Evolutionary conservation across 306 rosid species (phyloP).

Genomic region (Prosopis cineraria): DNA sequence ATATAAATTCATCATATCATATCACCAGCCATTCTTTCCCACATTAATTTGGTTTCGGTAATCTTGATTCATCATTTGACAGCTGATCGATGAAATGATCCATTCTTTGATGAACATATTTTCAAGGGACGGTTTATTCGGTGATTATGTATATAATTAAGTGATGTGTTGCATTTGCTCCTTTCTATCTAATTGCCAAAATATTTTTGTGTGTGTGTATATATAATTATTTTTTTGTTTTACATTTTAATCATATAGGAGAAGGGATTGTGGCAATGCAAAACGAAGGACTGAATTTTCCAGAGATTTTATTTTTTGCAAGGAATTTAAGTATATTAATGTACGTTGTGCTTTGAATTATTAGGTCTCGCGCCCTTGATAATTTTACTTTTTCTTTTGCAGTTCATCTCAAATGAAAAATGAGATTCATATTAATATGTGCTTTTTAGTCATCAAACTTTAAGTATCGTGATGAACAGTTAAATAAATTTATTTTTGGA

Average conservation of each 20-base stretch:
- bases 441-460: neutral
- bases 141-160: slow-evolving; percentile 48
- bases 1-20: slow-evolving; percentile 4
- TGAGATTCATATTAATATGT: neutral
- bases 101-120: slow-evolving; percentile 42
- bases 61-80: slow-evolving; percentile 33
- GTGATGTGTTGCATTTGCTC: slow-evolving; percentile 16
- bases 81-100: neutral
- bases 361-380: too few relatives aligned
- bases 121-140: slow-evolving; percentile 25
- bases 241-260: neutral
- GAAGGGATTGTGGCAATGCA: neutral
- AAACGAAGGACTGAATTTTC: neutral
- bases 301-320: too few relatives aligned
- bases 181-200: slow-evolving; percentile 14
- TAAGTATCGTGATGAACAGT: neutral
- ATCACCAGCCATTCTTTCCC: slow-evolving; percentile 37
- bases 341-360: neutral
- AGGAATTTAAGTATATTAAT: neutral
- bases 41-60: slow-evolving; percentile 38
- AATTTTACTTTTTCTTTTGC: too few relatives aligned
- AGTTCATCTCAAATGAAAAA: too few relatives aligned
- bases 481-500: neutral
- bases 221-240: too few relatives aligned
- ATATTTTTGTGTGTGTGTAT: neutral